Conservation (phyloP, 768 basidiomycete genomes). For the Boletus reticuloceps region DNA sequence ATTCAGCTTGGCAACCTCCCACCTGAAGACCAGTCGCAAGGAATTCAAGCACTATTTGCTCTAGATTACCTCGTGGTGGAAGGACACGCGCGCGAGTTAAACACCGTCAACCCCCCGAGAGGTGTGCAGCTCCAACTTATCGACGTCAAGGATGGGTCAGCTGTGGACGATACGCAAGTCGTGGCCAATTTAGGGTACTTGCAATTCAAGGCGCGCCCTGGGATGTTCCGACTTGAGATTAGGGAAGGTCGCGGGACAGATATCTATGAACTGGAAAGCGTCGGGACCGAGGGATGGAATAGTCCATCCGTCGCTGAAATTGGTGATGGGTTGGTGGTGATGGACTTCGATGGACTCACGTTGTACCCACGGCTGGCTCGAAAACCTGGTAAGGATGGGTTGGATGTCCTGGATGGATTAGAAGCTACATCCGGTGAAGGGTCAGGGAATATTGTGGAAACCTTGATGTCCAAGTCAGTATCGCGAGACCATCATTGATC, state of each 20-base stretch:
- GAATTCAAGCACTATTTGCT: conserved; percentile 77
- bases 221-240: conserved; percentile 80
- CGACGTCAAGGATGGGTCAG: conserved; percentile 35
- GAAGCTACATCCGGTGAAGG: conserved; percentile 30
- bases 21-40: conserved; percentile 45
- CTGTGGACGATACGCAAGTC: conserved; percentile 84
- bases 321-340: conserved; percentile 76
- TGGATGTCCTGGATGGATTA: conserved; percentile 69
- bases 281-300: conserved; percentile 87
- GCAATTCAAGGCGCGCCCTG: conserved; percentile 93
- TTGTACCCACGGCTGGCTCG: conserved; percentile 79
- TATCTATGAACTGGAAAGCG: conserved; percentile 80
- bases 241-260: conserved; percentile 78
- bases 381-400: conserved; percentile 71
- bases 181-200: conserved; percentile 95
- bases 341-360: conserved; percentile 88
- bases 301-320: conserved; percentile 66
- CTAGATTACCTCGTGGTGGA: conserved; percentile 92
- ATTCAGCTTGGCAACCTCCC: conserved; percentile 75
- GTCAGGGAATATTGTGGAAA: conserved; percentile 43
- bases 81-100: conserved; percentile 84
- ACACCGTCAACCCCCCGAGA: conserved; percentile 68
- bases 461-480: conserved; percentile 51
- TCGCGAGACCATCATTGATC: neutral
- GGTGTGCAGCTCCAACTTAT: conserved; percentile 89